These are phyloP conservation scores for Filobasidium floriforme DNA, from an alignment of 768 basidiomycete genomes.

Conservation along the genomic window DNA sequence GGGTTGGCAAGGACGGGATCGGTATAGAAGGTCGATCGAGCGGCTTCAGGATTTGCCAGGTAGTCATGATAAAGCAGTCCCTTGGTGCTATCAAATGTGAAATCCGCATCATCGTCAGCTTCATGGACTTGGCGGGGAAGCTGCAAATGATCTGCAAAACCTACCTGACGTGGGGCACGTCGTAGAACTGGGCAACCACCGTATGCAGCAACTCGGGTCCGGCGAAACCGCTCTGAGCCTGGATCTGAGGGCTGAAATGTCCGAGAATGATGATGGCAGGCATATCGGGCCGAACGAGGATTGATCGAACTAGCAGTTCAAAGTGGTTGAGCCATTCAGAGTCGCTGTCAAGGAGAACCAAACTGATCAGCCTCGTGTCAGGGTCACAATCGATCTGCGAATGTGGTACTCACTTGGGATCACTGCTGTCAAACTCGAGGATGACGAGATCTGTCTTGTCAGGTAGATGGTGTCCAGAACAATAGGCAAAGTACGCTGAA, in stretches of 20 bases:
- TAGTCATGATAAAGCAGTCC: constrained; percentile 73
- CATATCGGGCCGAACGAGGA: constrained; percentile 79
- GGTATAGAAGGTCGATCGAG: constrained; percentile 63
- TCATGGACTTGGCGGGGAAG: neutral
- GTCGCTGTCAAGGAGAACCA: constrained; percentile 52
- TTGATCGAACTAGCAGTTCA: constrained; percentile 82
- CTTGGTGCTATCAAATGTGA: constrained; percentile 56
- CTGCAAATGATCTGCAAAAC: constrained; percentile 16
- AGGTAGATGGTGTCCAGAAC: constrained; percentile 84
- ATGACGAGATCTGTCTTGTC: constrained; percentile 91
- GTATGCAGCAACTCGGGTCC: constrained; percentile 87
- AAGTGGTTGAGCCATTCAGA: constrained; percentile 69
- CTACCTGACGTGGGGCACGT: constrained; percentile 79
- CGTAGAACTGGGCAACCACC: constrained; percentile 91
- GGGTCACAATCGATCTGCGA: neutral
- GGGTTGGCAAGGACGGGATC: constrained; percentile 77
- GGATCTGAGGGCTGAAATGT: constrained; percentile 82
- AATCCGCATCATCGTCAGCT: neutral
- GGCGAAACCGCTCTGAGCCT: constrained; percentile 68
- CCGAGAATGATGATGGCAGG: constrained; percentile 93
- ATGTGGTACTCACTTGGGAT: constrained; percentile 61
- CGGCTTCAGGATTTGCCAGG: constrained; percentile 59
- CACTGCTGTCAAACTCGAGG: constrained; percentile 87
- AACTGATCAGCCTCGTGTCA: neutral
- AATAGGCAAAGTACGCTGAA: constrained; percentile 91